Conservation (phyloP, 768 basidiomycete genomes). For the Phanerochaete carnosa region DNA sequence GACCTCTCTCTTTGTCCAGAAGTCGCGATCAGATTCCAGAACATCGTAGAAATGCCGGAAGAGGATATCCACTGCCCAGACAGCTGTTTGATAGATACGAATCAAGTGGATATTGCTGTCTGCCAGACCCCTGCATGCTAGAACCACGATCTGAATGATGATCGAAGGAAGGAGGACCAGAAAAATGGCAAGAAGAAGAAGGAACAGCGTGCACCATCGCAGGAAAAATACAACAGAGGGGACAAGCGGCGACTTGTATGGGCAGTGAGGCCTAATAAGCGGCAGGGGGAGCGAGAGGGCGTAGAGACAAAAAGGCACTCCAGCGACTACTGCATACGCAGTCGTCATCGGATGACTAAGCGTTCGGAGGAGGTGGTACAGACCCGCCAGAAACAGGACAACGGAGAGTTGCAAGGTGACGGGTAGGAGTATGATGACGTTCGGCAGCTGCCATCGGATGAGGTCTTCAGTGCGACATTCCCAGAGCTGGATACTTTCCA, state of each 20-base stretch:
- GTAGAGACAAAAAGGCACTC: constrained; percentile 1
- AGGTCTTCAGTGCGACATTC: not conserved
- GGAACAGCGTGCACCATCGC: not conserved
- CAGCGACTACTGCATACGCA: not conserved
- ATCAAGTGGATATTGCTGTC: not conserved
- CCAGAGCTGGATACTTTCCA: not conserved
- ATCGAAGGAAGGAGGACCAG: not conserved
- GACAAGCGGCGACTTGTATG: constrained; percentile 9
- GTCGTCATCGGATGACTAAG: not conserved
- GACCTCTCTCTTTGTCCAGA: not conserved
- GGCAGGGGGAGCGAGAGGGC: not conserved
- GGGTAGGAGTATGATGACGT: constrained; percentile 9
- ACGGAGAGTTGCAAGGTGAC: constrained; percentile 9
- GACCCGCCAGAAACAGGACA: constrained; percentile 10
- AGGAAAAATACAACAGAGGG: not conserved
- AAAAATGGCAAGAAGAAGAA: not conserved
- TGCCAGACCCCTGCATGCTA: not conserved
- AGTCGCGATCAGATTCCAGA: not conserved
- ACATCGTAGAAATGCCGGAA: not conserved
- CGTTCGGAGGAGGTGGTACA: constrained; percentile 4
- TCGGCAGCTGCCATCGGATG: constrained; percentile 1
- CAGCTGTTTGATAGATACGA: too few relatives aligned
- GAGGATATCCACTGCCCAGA: too few relatives aligned
- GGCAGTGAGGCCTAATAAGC: constrained; percentile 2
- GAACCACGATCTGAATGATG: not conserved